Evolutionary conservation across 495 filamentous ascomycete species (phyloP), one percentile per base, ranked within the genome.

Genomic region (Xylaria telfairii): DNA sequence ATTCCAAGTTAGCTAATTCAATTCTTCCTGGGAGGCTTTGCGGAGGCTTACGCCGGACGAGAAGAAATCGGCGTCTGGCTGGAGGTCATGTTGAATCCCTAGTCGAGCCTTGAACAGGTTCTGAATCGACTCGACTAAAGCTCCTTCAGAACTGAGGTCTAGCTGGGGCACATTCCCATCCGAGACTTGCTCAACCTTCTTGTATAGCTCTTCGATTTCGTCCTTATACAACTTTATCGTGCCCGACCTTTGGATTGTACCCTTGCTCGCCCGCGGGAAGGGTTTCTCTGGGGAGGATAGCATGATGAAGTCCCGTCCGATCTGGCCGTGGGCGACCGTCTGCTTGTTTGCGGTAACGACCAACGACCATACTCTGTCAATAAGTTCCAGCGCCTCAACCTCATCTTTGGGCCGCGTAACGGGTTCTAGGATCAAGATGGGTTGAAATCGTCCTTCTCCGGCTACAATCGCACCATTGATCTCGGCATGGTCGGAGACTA

Each of bases 181-280:
- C 5, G 73, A 65, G 9, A 73, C 67, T 15, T 77, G 61, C 32
- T 62, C 72, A 12, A 65, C 78, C 0, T 71, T 60, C 32, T 76
- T 64, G 64, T 88, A 90, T 7, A 89, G 72, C 12, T 76, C 72
- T 34, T 88, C 81, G 62, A 91, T 86, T 70, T 89, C 87, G 5
- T 82, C 75, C 47, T 80, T 72, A 72, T 90, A 92, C 60, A 86
- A 71, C 51, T 82, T 80, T 1, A 85, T 49, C 0, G 85, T 86
- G 13, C 72, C 68, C 9, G 79, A 78, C 8, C 88, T 81, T 73
- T 86, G 82, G 2, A 89, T 77, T 1, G 85, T 88, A 0, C 88
- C 89, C 77, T 92, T 91, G 0, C 81, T 81, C 4, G 89, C 84
- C 6, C 85, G 77, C 3, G 81, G 73, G 71, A 91, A 87, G 0